These are phyloP conservation scores for Flaveria bidentis DNA, from an alignment of 129 eudicot species.

Conservation along the genomic window DNA sequence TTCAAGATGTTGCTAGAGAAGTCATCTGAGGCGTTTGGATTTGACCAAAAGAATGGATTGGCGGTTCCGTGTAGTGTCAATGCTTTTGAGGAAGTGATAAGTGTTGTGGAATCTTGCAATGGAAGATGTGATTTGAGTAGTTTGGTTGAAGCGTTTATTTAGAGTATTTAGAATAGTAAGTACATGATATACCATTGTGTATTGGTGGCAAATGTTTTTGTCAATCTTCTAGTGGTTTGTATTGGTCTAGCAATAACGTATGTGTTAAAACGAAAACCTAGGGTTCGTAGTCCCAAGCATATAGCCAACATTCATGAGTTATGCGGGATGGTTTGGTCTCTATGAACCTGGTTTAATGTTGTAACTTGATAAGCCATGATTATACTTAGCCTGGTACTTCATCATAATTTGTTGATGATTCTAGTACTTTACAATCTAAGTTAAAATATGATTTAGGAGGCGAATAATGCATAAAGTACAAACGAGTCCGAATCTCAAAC, in stretches of 20 bases:
- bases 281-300: background rate
- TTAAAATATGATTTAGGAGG: too few species aligned
- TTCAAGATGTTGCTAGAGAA: conserved; percentile 85
- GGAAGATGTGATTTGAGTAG: conserved; percentile 73
- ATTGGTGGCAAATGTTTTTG: conserved; percentile 11
- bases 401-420: too few species aligned
- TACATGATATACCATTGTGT: conserved; percentile 18
- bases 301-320: background rate
- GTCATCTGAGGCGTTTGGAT: conserved; percentile 73
- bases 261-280: background rate
- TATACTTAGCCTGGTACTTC: too few species aligned
- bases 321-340: background rate
- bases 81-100: conserved; percentile 65
- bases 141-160: conserved; percentile 67
- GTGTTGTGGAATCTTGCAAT: conserved; percentile 67
- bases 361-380: too few species aligned
- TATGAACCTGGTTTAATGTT: background rate
- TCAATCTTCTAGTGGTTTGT: background rate
- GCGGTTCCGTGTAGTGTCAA: conserved; percentile 72
- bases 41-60: conserved; percentile 61
- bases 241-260: background rate
- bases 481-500: too few species aligned
- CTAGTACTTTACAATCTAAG: too few species aligned
- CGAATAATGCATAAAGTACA: too few species aligned
- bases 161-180: conserved; percentile 19